Evolutionary conservation across 75 land plant genomes (phyloP).

Genomic region (Cryptomeria japonica): DNA sequence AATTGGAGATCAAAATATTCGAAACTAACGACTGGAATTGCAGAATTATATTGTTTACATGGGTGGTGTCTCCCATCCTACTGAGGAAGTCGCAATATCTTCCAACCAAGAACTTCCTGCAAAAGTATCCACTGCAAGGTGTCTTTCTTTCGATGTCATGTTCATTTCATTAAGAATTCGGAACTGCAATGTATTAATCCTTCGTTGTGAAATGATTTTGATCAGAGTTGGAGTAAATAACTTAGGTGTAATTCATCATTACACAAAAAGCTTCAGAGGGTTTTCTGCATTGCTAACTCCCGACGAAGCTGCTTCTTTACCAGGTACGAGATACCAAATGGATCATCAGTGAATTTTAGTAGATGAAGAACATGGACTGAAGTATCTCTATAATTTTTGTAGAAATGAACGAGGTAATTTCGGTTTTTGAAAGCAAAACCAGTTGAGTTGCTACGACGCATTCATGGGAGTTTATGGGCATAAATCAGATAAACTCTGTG

Average conservation of each 20-base stretch:
- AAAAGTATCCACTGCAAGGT: slow-evolving; percentile 25
- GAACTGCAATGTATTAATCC: too few species aligned
- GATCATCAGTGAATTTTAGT: too few species aligned
- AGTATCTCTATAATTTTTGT: slow-evolving; percentile 3
- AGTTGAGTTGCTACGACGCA: slow-evolving; percentile 41
- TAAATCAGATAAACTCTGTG: slow-evolving; percentile 14
- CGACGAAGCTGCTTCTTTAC: slow-evolving; percentile 30
- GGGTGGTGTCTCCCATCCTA: slow-evolving; percentile 34
- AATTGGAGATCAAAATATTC: not conserved
- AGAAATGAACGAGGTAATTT: slow-evolving; percentile 49
- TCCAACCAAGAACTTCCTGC: slow-evolving; percentile 42
- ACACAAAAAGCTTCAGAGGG: slow-evolving; percentile 55
- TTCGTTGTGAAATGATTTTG: not conserved
- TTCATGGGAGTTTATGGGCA: slow-evolving; percentile 68
- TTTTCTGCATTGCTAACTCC: slow-evolving; percentile 62
- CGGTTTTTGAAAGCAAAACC: slow-evolving; percentile 53
- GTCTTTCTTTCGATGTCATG: not conserved
- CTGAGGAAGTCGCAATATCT: slow-evolving; percentile 24
- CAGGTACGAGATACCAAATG: slow-evolving; percentile 14
- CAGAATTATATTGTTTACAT: slow-evolving; percentile 63
- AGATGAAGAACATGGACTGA: too few species aligned
- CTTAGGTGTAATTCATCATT: slow-evolving; percentile 40
- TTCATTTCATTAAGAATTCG: too few species aligned
- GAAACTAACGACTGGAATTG: not conserved
- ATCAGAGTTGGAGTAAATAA: slow-evolving; percentile 27